Percentiles rank a stretch among this genome's conserved stretches.
Evolutionary conservation across 116 monocot genomes (phyloP).

Genomic region (Posidonia oceanica): DNA sequence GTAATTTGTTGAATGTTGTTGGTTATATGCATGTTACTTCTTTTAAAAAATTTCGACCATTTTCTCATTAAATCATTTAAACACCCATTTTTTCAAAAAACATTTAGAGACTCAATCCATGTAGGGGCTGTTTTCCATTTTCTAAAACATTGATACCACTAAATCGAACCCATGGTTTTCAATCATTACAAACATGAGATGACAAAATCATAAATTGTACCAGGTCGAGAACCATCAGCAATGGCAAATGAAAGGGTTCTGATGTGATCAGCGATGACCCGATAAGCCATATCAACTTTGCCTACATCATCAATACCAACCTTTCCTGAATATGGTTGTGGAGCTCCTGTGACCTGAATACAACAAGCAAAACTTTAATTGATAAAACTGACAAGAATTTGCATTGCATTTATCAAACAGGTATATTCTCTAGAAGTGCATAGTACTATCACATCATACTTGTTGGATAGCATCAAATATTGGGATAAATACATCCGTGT

Average conservation of each 20-base stretch:
- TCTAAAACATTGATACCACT: not conserved
- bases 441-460: conserved; percentile 17
- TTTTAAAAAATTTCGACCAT: too few species aligned
- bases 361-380: not conserved
- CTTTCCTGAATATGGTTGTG: conserved; percentile 55
- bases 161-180: not conserved
- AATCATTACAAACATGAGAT: not conserved
- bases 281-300: conserved; percentile 90
- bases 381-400: not conserved
- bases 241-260: conserved; percentile 93
- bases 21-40: too few species aligned
- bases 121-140: too few species aligned
- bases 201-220: conserved; percentile 14
- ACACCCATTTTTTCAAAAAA: too few species aligned
- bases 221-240: conserved; percentile 95
- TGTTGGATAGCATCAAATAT: conserved; percentile 86
- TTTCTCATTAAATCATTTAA: too few species aligned
- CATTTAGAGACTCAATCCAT: too few species aligned
- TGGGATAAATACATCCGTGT: conserved; percentile 87
- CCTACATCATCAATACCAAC: conserved; percentile 79
- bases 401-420: too few species aligned
- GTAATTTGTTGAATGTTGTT: too few species aligned
- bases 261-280: conserved; percentile 95
- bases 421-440: too few species aligned
- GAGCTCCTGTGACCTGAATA: conserved; percentile 62